phyloP scores from a whole-genome alignment of 2,329 filamentous ascomycete species.

The Aspergillus carbonarius region DNA sequence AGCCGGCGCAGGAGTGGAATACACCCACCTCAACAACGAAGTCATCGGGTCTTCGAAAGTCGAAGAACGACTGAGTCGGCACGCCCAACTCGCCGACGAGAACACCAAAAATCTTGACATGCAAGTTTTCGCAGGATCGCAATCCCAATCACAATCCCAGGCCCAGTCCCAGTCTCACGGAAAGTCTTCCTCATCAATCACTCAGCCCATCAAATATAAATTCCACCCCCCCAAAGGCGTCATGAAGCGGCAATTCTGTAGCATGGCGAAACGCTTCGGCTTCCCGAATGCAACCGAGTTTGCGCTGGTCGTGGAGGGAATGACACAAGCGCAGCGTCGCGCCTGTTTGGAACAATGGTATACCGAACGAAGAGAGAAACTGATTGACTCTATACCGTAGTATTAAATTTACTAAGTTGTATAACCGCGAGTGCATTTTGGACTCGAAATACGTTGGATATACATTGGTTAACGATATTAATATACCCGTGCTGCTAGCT shows the following conservation, averaged over 20 bases:
- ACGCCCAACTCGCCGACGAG: conserved; percentile 57
- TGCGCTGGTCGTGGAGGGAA: conserved; percentile 83
- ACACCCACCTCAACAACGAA: conserved; percentile 95
- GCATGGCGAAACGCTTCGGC: conserved; percentile 78
- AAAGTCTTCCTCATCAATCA: conserved; percentile 7
- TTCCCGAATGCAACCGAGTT: conserved; percentile 78
- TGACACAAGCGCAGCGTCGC: conserved; percentile 79
- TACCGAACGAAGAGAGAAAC: conserved; percentile 58
- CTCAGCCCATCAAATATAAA: conserved; percentile 52
- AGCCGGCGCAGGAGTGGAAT: conserved; percentile 82
- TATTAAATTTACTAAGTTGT: no score
- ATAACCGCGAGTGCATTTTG: no score
- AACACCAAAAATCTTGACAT: conserved; percentile 26
- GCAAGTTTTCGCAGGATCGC: conserved; percentile 35
- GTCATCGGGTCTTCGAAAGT: conserved; percentile 89
- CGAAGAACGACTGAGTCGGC: conserved; percentile 79
- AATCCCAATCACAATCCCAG: conserved; percentile 21
- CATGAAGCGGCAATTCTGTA: conserved; percentile 79
- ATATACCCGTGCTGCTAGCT: no score
- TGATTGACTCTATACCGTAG: conserved; percentile 8
- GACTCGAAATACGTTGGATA: no score
- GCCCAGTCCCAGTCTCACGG: neutral
- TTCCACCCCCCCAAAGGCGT: conserved; percentile 76
- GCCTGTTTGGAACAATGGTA: conserved; percentile 82
- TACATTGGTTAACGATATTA: no score